Base-by-base conservation (phyloP, 208 protist genomes). In the Crithidia mellificae region DNA sequence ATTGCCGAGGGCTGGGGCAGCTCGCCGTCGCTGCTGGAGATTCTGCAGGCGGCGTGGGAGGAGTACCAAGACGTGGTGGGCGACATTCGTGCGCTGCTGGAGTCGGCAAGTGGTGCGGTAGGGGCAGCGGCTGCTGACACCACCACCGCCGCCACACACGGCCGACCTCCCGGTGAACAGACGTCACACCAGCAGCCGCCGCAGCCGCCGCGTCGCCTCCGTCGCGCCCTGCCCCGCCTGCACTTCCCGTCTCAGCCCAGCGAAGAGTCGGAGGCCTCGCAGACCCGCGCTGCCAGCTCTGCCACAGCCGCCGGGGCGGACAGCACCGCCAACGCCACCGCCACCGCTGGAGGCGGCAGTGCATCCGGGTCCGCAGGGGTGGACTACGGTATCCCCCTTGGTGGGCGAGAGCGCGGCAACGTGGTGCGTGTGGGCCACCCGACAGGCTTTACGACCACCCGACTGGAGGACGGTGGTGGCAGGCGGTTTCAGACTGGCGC, bases 1-100 rank as follows among this genome's bases (percentile, higher is more conserved):
- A 72, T 92, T 53, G 87, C 87, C 14, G 72, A 93, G 30, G 84
- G 84, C 22, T 95, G 90, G 90, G 85, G 80, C 22, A 76, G 74
- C 50, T 76, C 77, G 11, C 73, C 78, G 2, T 78, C 75, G 7
- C 76, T 95, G 47, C 51, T 52, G 0, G 77, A 86, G 6, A 69
- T 95, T 29, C 32, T 95, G 46, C 74, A 73, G 50, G 68, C 63
- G 14, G 65, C 24, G 44, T 90, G 81, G 81, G 59, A 53, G 22
- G 52, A 73, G 47, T 87, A 90, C 67, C 66, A 57, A 20, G 38
- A 59, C 29, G 30, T 74, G 39, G 65, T 87, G 73, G 15, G 47
- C 14, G 50, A 68, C 17, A 68, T 79, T 15, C 43, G 68, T 0
- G 59, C 36, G 29, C 64, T 71, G 14, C 52, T 80, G 27, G 36